A percentile compares a stretch with the other conserved stretches of the same genome.
phyloP scores from a whole-genome alignment of 1,284 basidiomycete genomes.

The Cryptococcus neoformans region DNA sequence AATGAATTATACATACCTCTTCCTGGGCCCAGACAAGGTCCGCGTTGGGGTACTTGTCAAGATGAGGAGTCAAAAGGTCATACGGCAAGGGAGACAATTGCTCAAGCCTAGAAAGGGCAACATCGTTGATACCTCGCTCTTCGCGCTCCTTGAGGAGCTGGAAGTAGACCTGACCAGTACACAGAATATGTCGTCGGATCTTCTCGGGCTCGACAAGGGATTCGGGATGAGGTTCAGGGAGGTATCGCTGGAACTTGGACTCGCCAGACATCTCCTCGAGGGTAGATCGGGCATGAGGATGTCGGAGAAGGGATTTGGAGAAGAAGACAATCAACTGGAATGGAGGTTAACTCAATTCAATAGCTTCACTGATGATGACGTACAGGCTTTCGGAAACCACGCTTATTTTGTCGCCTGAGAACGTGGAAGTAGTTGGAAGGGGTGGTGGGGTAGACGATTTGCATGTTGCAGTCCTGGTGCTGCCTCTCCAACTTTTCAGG shows the following conservation, averaged over 20 bases:
- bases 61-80: conserved; percentile 80
- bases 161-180: conserved; percentile 90
- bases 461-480: conserved; percentile 99
- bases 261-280: conserved; percentile 86
- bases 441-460: conserved; percentile 93
- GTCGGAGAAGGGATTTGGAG: conserved; percentile 92
- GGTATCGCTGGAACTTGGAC: conserved; percentile 86
- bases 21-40: conserved; percentile 88
- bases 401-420: conserved; percentile 88
- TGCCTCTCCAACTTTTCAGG: conserved; percentile 88
- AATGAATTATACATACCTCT: conserved; percentile 29
- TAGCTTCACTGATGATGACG: conserved; percentile 20
- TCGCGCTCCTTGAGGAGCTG: conserved; percentile 84
- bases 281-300: conserved; percentile 83
- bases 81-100: conserved; percentile 97
- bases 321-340: conserved; percentile 83
- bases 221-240: conserved; percentile 76
- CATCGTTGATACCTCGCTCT: conserved; percentile 81
- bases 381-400: conserved; percentile 93
- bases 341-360: not conserved
- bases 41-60: conserved; percentile 95
- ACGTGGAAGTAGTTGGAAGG: conserved; percentile 96
- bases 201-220: conserved; percentile 75
- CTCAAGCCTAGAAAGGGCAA: conserved; percentile 92
- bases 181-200: conserved; percentile 87